Evolutionary conservation across 176 grass and related monocot genomes (phyloP).

Genomic region (Chrysopogon serrulatus): DNA sequence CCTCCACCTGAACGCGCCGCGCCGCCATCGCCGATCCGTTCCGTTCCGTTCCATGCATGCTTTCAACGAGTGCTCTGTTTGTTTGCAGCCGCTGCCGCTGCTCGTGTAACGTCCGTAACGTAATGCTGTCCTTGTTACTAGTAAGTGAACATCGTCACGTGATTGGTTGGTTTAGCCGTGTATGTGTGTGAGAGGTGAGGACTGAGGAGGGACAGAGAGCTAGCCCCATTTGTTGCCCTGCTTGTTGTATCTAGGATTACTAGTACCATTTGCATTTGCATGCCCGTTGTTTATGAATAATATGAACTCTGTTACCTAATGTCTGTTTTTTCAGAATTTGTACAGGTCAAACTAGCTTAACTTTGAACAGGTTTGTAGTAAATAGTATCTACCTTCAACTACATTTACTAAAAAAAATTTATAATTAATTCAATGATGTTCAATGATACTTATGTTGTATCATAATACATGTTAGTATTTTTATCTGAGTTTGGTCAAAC

Average conservation of each 20-base stretch:
- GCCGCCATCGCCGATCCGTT: background rate
- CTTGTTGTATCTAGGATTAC: conserved; percentile 31
- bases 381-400: too few species aligned
- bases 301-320: background rate
- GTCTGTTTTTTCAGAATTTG: background rate
- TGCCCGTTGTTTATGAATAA: conserved; percentile 18
- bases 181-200: background rate
- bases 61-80: conserved; percentile 4
- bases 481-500: too few species aligned
- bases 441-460: background rate
- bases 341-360: too few species aligned
- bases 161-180: conserved; percentile 34
- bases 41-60: background rate
- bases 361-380: too few species aligned
- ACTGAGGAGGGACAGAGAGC: too few species aligned
- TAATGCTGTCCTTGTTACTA: conserved; percentile 22
- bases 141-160: conserved; percentile 30
- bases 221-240: conserved; percentile 9
- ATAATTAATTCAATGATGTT: background rate
- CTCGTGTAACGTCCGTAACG: conserved; percentile 19
- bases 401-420: background rate
- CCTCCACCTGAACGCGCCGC: conserved; percentile 34
- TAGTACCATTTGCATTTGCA: background rate
- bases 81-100: background rate
- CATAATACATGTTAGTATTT: background rate